A percentile compares a stretch with the other conserved stretches of the same genome.
Evolutionary conservation across 352 stramenopile genomes (phyloP).

Genomic region (Phytophthora pinifolia): DNA sequence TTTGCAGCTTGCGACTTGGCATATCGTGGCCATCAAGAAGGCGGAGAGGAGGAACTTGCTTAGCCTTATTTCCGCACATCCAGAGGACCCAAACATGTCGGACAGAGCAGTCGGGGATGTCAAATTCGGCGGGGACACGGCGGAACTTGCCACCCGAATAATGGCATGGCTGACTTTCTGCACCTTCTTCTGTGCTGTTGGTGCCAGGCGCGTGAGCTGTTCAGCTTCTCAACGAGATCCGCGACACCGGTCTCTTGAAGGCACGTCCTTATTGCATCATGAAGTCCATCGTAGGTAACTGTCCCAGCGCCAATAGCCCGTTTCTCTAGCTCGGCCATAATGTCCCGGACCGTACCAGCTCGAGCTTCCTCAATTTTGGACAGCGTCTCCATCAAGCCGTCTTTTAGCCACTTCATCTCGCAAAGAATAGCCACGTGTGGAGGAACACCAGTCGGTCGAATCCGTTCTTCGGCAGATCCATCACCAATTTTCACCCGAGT

Average conservation of each 20-base stretch:
- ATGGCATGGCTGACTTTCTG: neutral
- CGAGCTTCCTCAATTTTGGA: constrained; percentile 1
- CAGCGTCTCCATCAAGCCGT: neutral
- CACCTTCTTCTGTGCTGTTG: neutral
- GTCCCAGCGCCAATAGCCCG: constrained; percentile 14
- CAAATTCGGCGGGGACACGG: constrained; percentile 3
- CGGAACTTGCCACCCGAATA: constrained; percentile 12
- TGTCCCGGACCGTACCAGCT: constrained; percentile 4
- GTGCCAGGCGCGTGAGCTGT: too few relatives aligned
- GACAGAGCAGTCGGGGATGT: constrained; percentile 9
- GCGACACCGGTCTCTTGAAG: neutral
- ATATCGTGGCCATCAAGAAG: too few relatives aligned
- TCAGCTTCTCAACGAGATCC: constrained; percentile 2
- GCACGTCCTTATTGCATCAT: constrained; percentile 1
- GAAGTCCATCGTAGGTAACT: constrained; percentile 4
- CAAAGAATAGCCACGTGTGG: constrained; percentile 11
- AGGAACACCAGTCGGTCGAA: constrained; percentile 6
- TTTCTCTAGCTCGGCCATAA: constrained; percentile 8
- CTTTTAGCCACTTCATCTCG: constrained; percentile 10
- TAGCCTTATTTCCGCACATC: neutral
- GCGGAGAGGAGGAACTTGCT: too few relatives aligned
- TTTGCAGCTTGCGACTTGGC: too few relatives aligned
- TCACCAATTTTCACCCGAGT: neutral
- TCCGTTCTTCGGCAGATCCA: neutral
- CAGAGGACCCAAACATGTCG: constrained; percentile 1